phyloP scores from a whole-genome alignment of 495 filamentous ascomycete genomes.

The Xylaria grammica region DNA sequence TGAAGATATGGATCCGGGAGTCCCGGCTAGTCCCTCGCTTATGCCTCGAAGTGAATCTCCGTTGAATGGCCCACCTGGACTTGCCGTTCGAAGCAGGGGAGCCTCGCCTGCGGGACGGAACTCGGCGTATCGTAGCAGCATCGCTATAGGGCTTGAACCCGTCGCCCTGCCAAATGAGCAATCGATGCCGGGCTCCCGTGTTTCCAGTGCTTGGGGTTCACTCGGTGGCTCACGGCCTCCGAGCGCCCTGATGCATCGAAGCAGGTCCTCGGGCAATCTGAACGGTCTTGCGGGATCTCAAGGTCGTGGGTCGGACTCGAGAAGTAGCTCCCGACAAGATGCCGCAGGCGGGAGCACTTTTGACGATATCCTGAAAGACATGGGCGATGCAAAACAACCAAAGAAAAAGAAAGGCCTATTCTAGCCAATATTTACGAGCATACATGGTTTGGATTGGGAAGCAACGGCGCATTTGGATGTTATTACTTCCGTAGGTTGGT shows the following conservation, averaged over 20 bases:
- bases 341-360: conserved; percentile 58
- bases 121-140: conserved; percentile 45
- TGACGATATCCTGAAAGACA: conserved; percentile 66
- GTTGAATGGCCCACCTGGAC: conserved; percentile 35
- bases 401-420: conserved; percentile 54
- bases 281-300: conserved; percentile 26
- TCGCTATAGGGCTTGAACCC: conserved; percentile 54
- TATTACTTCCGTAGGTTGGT: conserved; percentile 23
- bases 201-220: conserved; percentile 31
- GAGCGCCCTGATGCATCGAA: conserved; percentile 32
- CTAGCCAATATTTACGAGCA: conserved; percentile 29
- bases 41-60: conserved; percentile 35
- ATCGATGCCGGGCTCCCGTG: conserved; percentile 29
- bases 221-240: conserved; percentile 36
- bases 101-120: conserved; percentile 38
- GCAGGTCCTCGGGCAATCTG: conserved; percentile 37
- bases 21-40: conserved; percentile 29
- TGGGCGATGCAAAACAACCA: conserved; percentile 41
- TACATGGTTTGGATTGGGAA: conserved; percentile 15
- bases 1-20: conserved; percentile 32
- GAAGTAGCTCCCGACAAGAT: conserved; percentile 46
- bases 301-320: conserved; percentile 22
- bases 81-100: conserved; percentile 39
- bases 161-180: conserved; percentile 33
- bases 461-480: conserved; percentile 22